Evolutionary conservation across 805 yeast species (phyloP).

Genomic region (Sugiyamaella americana): DNA sequence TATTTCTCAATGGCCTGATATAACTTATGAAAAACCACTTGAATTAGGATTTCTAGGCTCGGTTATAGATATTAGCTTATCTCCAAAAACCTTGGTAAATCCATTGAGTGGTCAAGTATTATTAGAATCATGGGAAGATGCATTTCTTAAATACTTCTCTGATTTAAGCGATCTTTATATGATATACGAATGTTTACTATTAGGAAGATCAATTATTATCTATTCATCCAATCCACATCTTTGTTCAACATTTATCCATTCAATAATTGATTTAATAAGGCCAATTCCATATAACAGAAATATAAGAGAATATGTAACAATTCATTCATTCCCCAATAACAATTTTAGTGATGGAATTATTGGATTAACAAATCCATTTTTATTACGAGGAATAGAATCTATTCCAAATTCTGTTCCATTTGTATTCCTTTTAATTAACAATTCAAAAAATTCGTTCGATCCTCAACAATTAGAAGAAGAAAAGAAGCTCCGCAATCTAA

Average conservation of each 20-base stretch:
- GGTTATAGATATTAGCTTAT: slow-evolving; percentile 8
- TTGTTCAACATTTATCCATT: slow-evolving; percentile 20
- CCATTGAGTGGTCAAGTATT: slow-evolving; percentile 7
- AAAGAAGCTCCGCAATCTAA: slow-evolving; percentile 2
- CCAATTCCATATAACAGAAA: slow-evolving; percentile 18
- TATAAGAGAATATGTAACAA: slow-evolving; percentile 24
- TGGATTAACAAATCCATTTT: slow-evolving; percentile 25
- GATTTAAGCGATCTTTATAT: slow-evolving; percentile 19
- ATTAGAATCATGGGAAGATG: slow-evolving; percentile 16
- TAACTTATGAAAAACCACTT: slow-evolving; percentile 6
- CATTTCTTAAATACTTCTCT: slow-evolving; percentile 7
- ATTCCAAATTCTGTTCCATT: background rate
- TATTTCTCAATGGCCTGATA: slow-evolving; percentile 24
- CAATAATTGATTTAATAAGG: slow-evolving; percentile 18
- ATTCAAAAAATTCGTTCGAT: too few species aligned
- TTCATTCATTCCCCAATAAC: slow-evolving; percentile 18
- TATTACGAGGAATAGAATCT: slow-evolving; percentile 8
- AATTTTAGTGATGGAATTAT: slow-evolving; percentile 10
- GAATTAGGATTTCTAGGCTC: slow-evolving; percentile 20
- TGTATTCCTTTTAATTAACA: too few species aligned
- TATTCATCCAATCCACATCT: slow-evolving; percentile 22
- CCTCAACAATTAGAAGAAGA: background rate
- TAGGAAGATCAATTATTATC: slow-evolving; percentile 18
- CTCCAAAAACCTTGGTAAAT: slow-evolving; percentile 6
- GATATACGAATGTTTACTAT: slow-evolving; percentile 21